Conservation (phyloP, 208 protist genomes). For the Wallacemonas sp. region DNA sequence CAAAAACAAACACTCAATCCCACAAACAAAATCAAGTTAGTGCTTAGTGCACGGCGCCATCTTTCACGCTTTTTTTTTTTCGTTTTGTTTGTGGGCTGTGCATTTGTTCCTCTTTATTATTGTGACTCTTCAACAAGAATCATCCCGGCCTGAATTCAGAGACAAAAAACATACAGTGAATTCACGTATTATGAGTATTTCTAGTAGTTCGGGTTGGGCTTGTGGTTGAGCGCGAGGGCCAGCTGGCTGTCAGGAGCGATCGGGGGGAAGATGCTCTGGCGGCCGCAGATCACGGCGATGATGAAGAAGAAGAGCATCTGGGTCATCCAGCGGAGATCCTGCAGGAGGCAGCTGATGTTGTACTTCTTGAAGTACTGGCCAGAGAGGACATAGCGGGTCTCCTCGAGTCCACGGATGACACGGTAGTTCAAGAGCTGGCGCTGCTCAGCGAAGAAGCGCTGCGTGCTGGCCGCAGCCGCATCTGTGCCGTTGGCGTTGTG, state of each 20-base stretch:
- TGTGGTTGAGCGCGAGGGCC: slow-evolving; percentile 62
- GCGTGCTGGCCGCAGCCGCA: slow-evolving; percentile 59
- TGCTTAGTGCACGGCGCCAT: too few relatives aligned
- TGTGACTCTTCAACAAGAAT: too few relatives aligned
- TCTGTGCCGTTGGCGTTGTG: slow-evolving; percentile 64
- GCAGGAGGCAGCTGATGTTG: slow-evolving; percentile 41
- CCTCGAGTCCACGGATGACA: slow-evolving; percentile 76
- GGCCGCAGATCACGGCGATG: slow-evolving; percentile 56
- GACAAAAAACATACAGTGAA: too few relatives aligned
- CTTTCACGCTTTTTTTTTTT: slow-evolving; percentile 15
- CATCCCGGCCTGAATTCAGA: too few relatives aligned
- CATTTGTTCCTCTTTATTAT: too few relatives aligned
- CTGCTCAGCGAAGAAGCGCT: slow-evolving; percentile 68
- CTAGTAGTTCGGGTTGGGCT: slow-evolving; percentile 91
- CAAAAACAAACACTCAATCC: not conserved
- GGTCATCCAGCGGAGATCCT: slow-evolving; percentile 71
- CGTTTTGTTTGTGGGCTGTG: slow-evolving; percentile 4
- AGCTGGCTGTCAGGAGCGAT: slow-evolving; percentile 78
- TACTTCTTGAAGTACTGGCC: slow-evolving; percentile 80
- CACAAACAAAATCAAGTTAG: too few relatives aligned
- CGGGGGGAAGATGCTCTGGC: slow-evolving; percentile 73
- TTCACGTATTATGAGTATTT: not conserved
- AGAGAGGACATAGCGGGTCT: slow-evolving; percentile 61
- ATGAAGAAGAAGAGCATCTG: slow-evolving; percentile 73
- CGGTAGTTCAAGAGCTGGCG: slow-evolving; percentile 78